Evolutionary conservation across 768 basidiomycete species (phyloP).

Genomic region (Tulasnella sp.): DNA sequence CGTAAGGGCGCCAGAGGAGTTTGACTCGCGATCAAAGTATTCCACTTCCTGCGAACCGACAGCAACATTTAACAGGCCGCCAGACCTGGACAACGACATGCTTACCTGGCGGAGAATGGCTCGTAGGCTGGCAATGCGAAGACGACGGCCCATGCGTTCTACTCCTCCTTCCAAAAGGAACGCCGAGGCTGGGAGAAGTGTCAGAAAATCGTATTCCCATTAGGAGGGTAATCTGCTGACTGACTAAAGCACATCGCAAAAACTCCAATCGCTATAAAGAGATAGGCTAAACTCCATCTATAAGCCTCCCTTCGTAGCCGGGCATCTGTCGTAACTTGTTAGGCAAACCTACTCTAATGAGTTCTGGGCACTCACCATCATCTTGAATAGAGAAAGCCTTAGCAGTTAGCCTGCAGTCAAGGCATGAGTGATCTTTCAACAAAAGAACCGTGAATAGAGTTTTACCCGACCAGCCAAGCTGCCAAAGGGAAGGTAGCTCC

Average conservation of each 20-base stretch:
- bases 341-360: background rate
- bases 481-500: slow-evolving; percentile 31
- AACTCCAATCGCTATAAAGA: slow-evolving; percentile 33
- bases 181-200: background rate
- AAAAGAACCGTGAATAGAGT: slow-evolving; percentile 24
- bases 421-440: background rate
- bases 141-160: background rate
- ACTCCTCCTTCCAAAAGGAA: slow-evolving; percentile 6
- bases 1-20: slow-evolving; percentile 34
- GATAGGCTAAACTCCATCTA: slow-evolving; percentile 35
- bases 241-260: slow-evolving; percentile 27
- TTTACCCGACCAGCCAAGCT: slow-evolving; percentile 34
- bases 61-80: background rate
- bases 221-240: background rate
- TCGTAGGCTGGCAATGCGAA: slow-evolving; percentile 31
- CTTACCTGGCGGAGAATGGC: slow-evolving; percentile 23
- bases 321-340: background rate
- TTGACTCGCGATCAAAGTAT: slow-evolving; percentile 34
- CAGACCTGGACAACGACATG: background rate
- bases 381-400: background rate
- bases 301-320: slow-evolving; percentile 20
- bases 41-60: slow-evolving; percentile 33
- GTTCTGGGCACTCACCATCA: background rate
- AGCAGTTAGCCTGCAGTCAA: background rate
- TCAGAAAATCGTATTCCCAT: background rate